Base-by-base conservation (phyloP, 2,329 filamentous ascomycete species). In the Scytalidium lignicola region DNA sequence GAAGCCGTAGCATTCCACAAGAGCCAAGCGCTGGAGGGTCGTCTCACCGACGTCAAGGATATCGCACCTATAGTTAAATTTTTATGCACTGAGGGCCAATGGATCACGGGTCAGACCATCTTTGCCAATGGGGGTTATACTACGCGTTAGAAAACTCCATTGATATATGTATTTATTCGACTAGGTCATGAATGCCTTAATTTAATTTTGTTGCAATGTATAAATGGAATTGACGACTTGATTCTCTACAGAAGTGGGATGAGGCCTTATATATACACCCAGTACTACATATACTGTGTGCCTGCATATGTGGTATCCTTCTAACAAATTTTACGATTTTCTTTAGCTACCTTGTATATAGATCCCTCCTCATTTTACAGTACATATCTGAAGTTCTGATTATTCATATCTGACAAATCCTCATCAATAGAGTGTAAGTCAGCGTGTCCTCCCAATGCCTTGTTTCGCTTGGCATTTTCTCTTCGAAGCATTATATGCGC, bases 51-150 rank as follows among this genome's bases (percentile, higher is more conserved):
- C 37, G 62, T 70, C 10, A 60, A 66, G 51, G 71, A 74, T 53
- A 74, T 74, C 58, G 68, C 71, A n/a, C 72, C 71, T 1, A 62
- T 74, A 42, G 62, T 72, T 29, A 65, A 63, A 21, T 74, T 74
- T 59, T 59, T 74, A 17, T 67, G 65, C 47, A 72, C 70, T 2
- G 69, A 74, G 48, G 71, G 71, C 5, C 57, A 55, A 12, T 74
- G 70, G 70, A 70, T 74, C 48, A 73, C 70, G 1, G 70, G 71
- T 19, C 70, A 74, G 62, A 74, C 71, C 4, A 67, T 26, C 10
- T 26, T 26, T 10, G 23, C 23, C 23, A 26, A 26, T 26, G 23
- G 23, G 10, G 23, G 23, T 26, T 10, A 26, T 26, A 26, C 10
- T 10, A 26, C 23, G 10, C 23, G 5, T 26, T 26, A 10, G 10